phyloP scores from a whole-genome alignment of 1,284 basidiomycete species.

The Austroboletus olivaceoglutinosus region DNA sequence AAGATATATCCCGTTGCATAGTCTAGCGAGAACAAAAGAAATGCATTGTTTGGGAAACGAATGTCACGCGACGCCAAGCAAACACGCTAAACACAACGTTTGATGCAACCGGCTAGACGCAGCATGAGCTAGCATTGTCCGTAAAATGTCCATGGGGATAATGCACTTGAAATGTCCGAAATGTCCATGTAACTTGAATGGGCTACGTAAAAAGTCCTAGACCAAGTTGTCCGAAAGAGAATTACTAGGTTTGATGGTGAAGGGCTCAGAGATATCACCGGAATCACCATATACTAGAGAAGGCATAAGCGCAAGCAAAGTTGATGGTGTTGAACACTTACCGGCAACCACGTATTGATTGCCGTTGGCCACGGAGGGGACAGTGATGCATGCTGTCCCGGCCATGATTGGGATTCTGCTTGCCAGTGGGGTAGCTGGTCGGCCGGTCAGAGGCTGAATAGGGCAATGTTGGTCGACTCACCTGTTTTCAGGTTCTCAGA shows the following conservation, averaged over 20 bases:
- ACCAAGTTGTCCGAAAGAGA: too few species aligned
- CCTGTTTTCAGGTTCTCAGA: constrained; percentile 44
- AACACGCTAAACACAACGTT: too few species aligned
- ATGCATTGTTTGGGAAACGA: too few species aligned
- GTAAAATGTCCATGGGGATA: too few species aligned
- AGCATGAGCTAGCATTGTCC: too few species aligned
- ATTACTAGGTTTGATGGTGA: constrained; percentile 21
- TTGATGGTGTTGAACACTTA: constrained; percentile 22
- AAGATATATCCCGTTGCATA: background rate
- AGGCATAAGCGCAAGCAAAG: constrained; percentile 4
- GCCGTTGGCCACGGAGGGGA: constrained; percentile 34
- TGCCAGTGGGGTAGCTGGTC: constrained; percentile 43
- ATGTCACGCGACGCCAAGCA: too few species aligned
- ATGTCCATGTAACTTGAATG: too few species aligned
- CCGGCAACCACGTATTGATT: constrained; percentile 37
- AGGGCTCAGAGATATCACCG: constrained; percentile 15
- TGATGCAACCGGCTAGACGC: too few species aligned
- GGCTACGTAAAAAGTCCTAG: too few species aligned
- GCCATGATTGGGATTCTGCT: constrained; percentile 37
- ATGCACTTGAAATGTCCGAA: too few species aligned
- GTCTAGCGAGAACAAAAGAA: too few species aligned
- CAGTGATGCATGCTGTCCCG: constrained; percentile 34
- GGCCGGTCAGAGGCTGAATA: constrained; percentile 6
- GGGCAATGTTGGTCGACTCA: constrained; percentile 24
- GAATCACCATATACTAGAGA: constrained; percentile 27